These are phyloP conservation scores for Fusarium sambucinum DNA, from an alignment of 2,329 filamentous ascomycete genomes.

Conservation along the genomic window DNA sequence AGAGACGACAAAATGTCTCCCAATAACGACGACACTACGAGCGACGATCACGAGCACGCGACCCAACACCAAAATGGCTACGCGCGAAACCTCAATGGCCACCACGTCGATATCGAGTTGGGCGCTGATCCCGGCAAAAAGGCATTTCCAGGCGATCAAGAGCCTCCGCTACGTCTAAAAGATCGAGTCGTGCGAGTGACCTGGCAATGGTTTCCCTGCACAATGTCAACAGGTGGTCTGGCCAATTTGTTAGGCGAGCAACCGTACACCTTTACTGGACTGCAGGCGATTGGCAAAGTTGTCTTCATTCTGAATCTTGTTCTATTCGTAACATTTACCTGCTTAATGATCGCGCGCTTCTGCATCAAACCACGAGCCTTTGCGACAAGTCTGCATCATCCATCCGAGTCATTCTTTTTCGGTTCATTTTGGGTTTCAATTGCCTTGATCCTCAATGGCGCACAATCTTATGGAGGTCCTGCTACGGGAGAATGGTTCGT, in stretches of 20 bases:
- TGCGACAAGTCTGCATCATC: conserved; percentile 20
- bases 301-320: conserved; percentile 26
- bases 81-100: background rate
- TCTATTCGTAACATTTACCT: conserved; percentile 10
- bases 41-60: background rate
- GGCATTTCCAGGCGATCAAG: background rate
- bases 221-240: conserved; percentile 25
- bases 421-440: conserved; percentile 23
- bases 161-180: conserved; percentile 6
- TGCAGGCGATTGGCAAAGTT: conserved; percentile 21
- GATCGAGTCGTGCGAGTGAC: conserved; percentile 22
- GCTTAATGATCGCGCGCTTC: conserved; percentile 10
- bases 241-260: conserved; percentile 26
- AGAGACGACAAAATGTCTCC: background rate
- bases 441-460: conserved; percentile 17
- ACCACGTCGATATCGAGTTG: background rate
- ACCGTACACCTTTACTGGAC: conserved; percentile 10
- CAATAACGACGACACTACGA: background rate
- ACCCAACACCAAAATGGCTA: background rate
- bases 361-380: conserved; percentile 17
- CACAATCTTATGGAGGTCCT: conserved; percentile 21
- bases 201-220: conserved; percentile 26
- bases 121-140: background rate
- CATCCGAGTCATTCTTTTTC: conserved; percentile 25
- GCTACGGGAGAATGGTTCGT: conserved; percentile 13